These are phyloP conservation scores for Triangularia verruculosa DNA, from an alignment of 2,329 filamentous ascomycete species.

Conservation along the genomic window DNA sequence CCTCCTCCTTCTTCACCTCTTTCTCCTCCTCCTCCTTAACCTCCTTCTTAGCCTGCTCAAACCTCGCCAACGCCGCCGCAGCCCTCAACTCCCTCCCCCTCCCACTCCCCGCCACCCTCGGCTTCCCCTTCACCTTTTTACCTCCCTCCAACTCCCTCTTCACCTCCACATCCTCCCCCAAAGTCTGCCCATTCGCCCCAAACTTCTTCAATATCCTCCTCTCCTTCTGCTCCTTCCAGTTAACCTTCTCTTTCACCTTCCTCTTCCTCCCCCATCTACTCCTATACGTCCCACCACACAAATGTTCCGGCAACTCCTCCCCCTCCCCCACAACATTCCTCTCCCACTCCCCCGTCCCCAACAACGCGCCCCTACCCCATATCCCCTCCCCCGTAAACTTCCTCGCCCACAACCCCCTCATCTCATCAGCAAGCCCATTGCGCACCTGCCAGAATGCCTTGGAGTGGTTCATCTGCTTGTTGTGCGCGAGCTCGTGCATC, in stretches of 20 bases:
- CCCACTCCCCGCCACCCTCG: constrained; percentile 70
- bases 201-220: constrained; percentile 73
- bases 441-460: constrained; percentile 77
- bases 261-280: constrained; percentile 54
- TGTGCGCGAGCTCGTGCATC: constrained; percentile 89
- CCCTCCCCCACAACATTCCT: constrained; percentile 48
- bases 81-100: constrained; percentile 73
- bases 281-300: constrained; percentile 79
- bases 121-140: constrained; percentile 60
- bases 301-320: constrained; percentile 63
- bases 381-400: constrained; percentile 78
- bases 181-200: constrained; percentile 62
- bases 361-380: constrained; percentile 69
- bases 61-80: constrained; percentile 72
- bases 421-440: constrained; percentile 67
- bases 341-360: constrained; percentile 61
- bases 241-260: constrained; percentile 55
- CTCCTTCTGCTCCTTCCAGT: constrained; percentile 71
- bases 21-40: constrained; percentile 38
- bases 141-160: constrained; percentile 67
- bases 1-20: constrained; percentile 31
- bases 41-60: constrained; percentile 57
- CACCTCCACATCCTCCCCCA: constrained; percentile 66
- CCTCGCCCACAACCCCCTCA: constrained; percentile 67
- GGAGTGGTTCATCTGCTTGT: constrained; percentile 89